Conservation (phyloP, 768 basidiomycete species). For the Tremella fuciformis region DNA sequence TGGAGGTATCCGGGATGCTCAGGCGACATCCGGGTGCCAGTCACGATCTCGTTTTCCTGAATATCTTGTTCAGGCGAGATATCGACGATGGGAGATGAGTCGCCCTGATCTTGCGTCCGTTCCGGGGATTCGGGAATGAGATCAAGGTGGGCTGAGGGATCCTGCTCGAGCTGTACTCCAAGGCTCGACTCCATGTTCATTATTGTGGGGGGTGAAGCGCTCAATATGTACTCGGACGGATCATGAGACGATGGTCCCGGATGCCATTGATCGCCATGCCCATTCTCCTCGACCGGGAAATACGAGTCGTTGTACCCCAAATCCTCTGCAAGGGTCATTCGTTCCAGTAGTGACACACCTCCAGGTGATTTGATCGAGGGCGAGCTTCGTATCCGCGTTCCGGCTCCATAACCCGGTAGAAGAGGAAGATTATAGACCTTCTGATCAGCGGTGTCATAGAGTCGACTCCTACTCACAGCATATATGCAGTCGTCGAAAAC, state of each 20-base stretch:
- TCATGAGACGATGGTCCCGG: conserved; percentile 25
- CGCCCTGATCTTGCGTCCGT: conserved; percentile 23
- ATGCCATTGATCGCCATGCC: conserved; percentile 9
- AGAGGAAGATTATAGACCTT: conserved; percentile 86
- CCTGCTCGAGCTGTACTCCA: conserved; percentile 15
- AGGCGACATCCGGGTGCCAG: conserved; percentile 32
- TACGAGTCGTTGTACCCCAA: conserved; percentile 84
- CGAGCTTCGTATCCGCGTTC: conserved; percentile 80
- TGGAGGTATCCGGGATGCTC: conserved; percentile 30
- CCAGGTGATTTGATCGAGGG: conserved; percentile 59
- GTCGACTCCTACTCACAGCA: conserved; percentile 60
- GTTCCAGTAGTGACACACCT: conserved; percentile 63
- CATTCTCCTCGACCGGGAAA: conserved; percentile 55
- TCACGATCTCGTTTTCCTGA: conserved; percentile 5
- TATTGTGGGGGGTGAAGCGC: conserved; percentile 28
- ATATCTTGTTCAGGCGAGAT: conserved; percentile 14
- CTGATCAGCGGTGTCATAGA: conserved; percentile 4
- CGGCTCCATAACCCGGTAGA: conserved; percentile 83
- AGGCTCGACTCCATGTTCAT: conserved; percentile 20
- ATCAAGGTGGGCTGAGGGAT: neutral
- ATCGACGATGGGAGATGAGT: conserved; percentile 14
- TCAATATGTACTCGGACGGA: conserved; percentile 65
- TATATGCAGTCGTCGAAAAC: conserved; percentile 92
- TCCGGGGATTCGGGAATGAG: conserved; percentile 24
- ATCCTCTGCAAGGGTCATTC: conserved; percentile 82